Base-by-base conservation (phyloP, 2,329 filamentous ascomycete genomes). In the Coniochaeta prunicola region DNA sequence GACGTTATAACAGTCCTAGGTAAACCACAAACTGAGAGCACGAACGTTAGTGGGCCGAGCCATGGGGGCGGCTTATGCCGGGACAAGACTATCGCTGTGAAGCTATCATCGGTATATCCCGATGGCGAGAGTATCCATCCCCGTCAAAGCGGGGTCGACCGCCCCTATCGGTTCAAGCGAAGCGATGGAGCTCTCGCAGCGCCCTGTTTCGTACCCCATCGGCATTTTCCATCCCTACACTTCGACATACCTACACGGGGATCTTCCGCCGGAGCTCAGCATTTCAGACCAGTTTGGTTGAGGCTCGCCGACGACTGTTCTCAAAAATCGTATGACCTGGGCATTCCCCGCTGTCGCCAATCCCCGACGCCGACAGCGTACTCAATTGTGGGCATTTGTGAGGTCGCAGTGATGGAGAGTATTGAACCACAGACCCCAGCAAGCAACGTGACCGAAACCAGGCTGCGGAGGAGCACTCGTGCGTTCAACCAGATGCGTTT, bases 401-500 rank as follows among this genome's bases (percentile, higher is more conserved):
- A 15, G 42, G 8, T 48, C 42, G 24, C 24, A 21, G 42, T 48
- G 7, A 56, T 56, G 53, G 53, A 56, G 30, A 34, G 53, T 24
- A 56, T 13, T 17, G 53, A 56, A 56, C n/a, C n/a, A 6, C 53
- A 56, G 53, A 56, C 24, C 15, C 53, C 53, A 21, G n/a, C 19
- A 24, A 34, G 33, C 28, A 34, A 12, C 42, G 42, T 48, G 30
- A 31, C 28, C 30, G 4, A 13, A 21, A 21, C 53, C 15, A 56
- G 53, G 53, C 15, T 56, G 24, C 53, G 53, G 53, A 56, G 53
- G 36, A 56, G 53, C 53, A 33, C 53, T 31, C 53, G 53, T 56
- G 53, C 53, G 53, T 56, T 34, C n/a, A 56, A 21, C 21, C 8
- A 48, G 7, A 48, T 21, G 42, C 21, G 19, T 28, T 9, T 13